Evolutionary conservation across 2,329 filamentous ascomycete genomes (phyloP), one percentile per base, ranked within the genome.

Genomic region (Colletotrichum theobromicola): DNA sequence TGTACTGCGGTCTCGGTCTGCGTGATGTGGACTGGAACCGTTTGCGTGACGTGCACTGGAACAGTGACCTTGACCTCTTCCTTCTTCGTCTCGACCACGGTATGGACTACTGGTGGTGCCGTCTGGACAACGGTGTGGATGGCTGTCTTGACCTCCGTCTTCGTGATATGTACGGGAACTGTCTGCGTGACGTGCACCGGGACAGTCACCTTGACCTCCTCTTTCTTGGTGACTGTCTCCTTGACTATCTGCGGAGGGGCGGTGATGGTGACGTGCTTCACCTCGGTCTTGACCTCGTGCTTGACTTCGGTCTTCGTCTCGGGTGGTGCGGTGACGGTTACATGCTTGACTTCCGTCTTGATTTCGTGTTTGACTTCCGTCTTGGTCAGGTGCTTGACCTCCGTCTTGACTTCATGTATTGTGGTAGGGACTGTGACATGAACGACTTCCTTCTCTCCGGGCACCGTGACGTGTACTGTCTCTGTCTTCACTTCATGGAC

Each of bases 381-480:
- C 66, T 67, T 21, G 42, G 60, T 53, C 18, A n/a, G 12, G 12
- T 46, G 42, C 30, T 57, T 63, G 8, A 66, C 61, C 28, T 71
- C 35, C 4, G 64, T 75, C 64, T 72, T 42, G 35, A 73, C 58
- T 5, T 75, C 53, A 42, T 61, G 67, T 15, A 74, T n/a, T 26
- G 58, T 70, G 12, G 60, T 70, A 16, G 58, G 67, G 24, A 72
- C 63, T 15, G 67, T 75, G 26, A 75, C 70, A 28, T 75, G 74
- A 1, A 76, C 68, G 0, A 65, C 71, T 30, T 75, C 35, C 21
- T 60, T 72, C 32, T 64, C 66, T 30, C 68, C 68, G 1, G 68
- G 58, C 15, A 68, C 58, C 7, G 74, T 71, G 10, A 73, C 60
- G 26, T 72, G 70, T 12, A 68, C 63, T 9, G 55, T 67, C 42